phyloP scores from a whole-genome alignment of 148 eudicot species.

The Rhododendron griersonianum region DNA sequence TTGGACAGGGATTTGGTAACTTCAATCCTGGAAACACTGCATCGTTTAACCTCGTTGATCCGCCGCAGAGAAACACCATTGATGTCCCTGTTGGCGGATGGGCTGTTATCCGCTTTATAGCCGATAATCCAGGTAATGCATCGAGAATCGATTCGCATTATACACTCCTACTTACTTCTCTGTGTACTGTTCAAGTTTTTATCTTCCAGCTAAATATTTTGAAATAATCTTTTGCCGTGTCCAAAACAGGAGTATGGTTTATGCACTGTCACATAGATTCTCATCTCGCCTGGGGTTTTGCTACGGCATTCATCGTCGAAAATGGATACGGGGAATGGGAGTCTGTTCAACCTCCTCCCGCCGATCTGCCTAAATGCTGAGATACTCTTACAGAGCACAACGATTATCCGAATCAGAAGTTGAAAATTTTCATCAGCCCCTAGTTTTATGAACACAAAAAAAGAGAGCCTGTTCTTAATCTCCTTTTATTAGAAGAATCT shows the following conservation, averaged over 20 bases:
- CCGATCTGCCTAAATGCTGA: slow-evolving; percentile 78
- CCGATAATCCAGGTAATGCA: slow-evolving; percentile 82
- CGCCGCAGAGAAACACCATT: slow-evolving; percentile 75
- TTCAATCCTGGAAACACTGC: slow-evolving; percentile 56
- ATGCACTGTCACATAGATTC: slow-evolving; percentile 91
- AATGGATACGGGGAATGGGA: slow-evolving; percentile 56
- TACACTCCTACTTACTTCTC: neutral
- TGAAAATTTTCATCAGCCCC: neutral
- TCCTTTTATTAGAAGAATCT: neutral
- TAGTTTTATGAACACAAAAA: neutral
- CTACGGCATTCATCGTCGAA: slow-evolving; percentile 72
- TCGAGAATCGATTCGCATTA: neutral
- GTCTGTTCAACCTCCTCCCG: slow-evolving; percentile 66
- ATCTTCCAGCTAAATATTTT: neutral
- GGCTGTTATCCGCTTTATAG: slow-evolving; percentile 86
- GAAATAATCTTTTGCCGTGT: neutral
- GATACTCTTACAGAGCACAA: neutral
- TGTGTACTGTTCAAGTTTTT: neutral
- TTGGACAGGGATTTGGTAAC: slow-evolving; percentile 82
- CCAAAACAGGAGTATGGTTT: slow-evolving; percentile 73
- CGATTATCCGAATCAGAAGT: neutral
- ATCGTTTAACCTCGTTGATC: slow-evolving; percentile 71
- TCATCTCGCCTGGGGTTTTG: slow-evolving; percentile 79
- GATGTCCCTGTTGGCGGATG: slow-evolving; percentile 93
- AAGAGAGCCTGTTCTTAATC: neutral